Percentiles rank a stretch among this genome's conserved stretches.
These are phyloP conservation scores for Citrus sinensis DNA, from an alignment of 345 rosid genomes.

Conservation along the genomic window DNA sequence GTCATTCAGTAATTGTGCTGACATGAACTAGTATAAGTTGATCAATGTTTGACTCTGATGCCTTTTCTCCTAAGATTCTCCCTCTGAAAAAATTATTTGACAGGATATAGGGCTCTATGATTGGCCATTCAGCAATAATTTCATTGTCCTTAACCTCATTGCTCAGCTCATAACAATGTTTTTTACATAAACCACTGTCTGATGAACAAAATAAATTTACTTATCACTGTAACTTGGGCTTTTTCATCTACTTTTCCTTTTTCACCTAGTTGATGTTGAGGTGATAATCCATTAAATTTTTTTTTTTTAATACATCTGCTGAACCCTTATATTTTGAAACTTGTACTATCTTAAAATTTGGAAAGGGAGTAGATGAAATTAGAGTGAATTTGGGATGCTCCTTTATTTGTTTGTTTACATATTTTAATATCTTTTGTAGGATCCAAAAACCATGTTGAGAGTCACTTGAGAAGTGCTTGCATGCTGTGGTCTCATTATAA, in stretches of 20 bases:
- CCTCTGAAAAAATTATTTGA: neutral
- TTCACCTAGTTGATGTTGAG: neutral
- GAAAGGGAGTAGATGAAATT: neutral
- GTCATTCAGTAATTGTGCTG: neutral
- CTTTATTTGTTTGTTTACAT: neutral
- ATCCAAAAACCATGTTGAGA: neutral
- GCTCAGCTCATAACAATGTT: neutral
- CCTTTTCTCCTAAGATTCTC: neutral
- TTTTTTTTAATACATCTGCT: neutral
- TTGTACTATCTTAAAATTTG: neutral
- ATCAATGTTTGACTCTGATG: neutral
- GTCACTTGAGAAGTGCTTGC: neutral
- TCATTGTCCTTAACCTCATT: neutral
- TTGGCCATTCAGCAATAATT: neutral
- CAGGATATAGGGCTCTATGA: neutral
- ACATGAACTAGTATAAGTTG: neutral
- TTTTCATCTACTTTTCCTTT: neutral
- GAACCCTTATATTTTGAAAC: neutral
- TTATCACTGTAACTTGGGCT: neutral
- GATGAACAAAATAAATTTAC: neutral
- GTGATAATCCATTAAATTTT: neutral
- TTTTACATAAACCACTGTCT: neutral
- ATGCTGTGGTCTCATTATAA: neutral
- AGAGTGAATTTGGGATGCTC: neutral
- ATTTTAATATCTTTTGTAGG: neutral